Evolutionary conservation across 192 early-diverging fungal genomes (phyloP), one percentile per base, ranked within the genome.

Genomic region (Coemansia sp.): DNA sequence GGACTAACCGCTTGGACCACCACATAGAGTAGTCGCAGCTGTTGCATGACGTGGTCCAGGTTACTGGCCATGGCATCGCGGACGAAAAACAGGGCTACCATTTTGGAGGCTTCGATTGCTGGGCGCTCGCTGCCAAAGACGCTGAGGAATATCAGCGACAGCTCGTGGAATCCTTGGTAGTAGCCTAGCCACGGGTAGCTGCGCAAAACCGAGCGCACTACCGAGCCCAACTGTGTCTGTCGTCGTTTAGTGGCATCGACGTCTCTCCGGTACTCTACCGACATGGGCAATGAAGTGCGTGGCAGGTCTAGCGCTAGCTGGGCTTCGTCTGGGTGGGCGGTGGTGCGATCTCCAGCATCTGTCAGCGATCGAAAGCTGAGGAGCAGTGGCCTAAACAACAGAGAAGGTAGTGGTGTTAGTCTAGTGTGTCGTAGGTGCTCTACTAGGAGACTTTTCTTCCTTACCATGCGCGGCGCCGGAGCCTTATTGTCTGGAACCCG

Each of bases 151-250:
- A 64, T 62, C 39, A 85, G 64, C 0, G 75, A 58, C 25, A 83
- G 72, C 53, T 86, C 84, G 53, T 86, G 83, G 48, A 82, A 86
- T 10, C 84, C 80, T 64, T 90, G 90, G 66, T 90, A 92, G 75
- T 90, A 92, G 57, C 86, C 77, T 26, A 90, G 75, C 70, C 82
- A 85, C 33, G 85, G 86, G 66, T 88, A 81, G 36, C 70, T 66
- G 61, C 86, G 83, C 45, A 88, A 59, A 14, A 87, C 82, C 25
- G 68, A 61, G 25, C 67, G 39, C 9, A 88, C 84, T 23, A 87
- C 75, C 1, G 39, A 59, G 28, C 76, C 60, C 42, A 88, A 70
- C 59, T 87, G 82, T 53, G 65, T 53, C 57, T 85, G 87, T 34
- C 83, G 82, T 61, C 75, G 72, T 39, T 62, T 71, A 11, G 79